Evolutionary conservation across 2,329 filamentous ascomycete species (phyloP), one percentile per base, ranked within the genome.

Genomic region (Sporothrix curviconia): DNA sequence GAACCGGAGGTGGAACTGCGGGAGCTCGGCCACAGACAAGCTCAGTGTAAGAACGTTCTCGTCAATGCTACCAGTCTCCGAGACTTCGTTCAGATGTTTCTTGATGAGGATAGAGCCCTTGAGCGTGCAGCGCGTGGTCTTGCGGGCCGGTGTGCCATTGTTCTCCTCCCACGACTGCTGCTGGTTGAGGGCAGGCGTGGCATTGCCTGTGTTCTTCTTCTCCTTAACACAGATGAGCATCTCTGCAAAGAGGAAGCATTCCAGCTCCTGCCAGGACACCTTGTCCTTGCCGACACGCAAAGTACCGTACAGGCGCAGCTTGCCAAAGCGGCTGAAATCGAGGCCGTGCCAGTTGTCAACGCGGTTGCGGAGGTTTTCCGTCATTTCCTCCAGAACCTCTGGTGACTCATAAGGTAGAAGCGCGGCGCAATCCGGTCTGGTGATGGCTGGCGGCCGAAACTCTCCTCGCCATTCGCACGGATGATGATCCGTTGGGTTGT

Each of bases 221-320:
- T 97, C 94, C 73, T 97, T 99, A 60, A 99, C 91, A 68, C 94
- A 99, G 63, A 99, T 99, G 66, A 99, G 87, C 94, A 99, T 99
- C 74, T 99, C 94, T 4, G 88, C 90, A 68, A 99, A 99, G 30
- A 99, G 80, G 70, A 90, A 99, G 71, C 94, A 99, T 70, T 99
- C 92, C 56, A 99, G 75, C 70, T 97, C 94, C 75, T 99, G 94
- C 94, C 94, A 99, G 7, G 92, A 92, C 63, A 92, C 81, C 64
- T 91, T 91, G 71, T 99, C 94, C 73, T 99, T 99, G 65, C 94
- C 94, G 22, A 99, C 94, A 55, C 90, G 86, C 58, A 99, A 83
- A 2, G 87, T 92, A 28, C 91, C 92, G 66, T 96, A 92, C 32
- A 97, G 76, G 32, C 92, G 85, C 63, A 99, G 79, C 68, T 94